Conservation (phyloP, 2,329 filamentous ascomycete genomes). For the Fusarium gaditjirri region DNA sequence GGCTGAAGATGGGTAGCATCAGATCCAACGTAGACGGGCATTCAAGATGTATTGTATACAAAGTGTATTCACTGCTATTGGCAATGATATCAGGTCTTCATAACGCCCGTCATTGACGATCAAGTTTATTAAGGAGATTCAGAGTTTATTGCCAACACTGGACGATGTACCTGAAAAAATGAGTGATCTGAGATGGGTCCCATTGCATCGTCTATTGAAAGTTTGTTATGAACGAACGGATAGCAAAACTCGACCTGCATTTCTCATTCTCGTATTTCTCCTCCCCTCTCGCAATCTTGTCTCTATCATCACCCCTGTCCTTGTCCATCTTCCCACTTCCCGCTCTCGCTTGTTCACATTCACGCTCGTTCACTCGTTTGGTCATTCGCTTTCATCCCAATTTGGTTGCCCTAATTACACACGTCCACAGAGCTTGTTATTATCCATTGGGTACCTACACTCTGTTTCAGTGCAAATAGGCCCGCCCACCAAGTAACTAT, state of each 20-base stretch:
- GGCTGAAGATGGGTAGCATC: neutral
- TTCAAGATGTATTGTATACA: slow-evolving; percentile 7
- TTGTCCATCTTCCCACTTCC: slow-evolving; percentile 13
- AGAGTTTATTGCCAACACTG: neutral
- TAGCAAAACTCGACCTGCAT: slow-evolving; percentile 1
- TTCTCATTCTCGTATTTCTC: slow-evolving; percentile 20
- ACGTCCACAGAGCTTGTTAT: neutral
- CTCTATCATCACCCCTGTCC: slow-evolving; percentile 28
- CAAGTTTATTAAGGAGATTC: neutral
- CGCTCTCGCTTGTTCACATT: neutral
- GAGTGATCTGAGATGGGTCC: neutral
- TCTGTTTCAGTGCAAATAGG: slow-evolving; percentile 20
- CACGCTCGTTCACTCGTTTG: slow-evolving; percentile 6
- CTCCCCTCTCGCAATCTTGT: slow-evolving; percentile 1
- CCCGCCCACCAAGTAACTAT: slow-evolving; percentile 3
- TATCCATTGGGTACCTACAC: slow-evolving; percentile 9
- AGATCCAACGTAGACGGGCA: neutral
- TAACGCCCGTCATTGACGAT: neutral
- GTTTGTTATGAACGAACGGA: slow-evolving; percentile 10
- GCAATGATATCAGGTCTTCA: neutral
- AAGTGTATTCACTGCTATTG: slow-evolving; percentile 4
- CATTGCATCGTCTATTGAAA: slow-evolving; percentile 4
- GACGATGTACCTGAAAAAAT: neutral
- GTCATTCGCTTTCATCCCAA: slow-evolving; percentile 23
- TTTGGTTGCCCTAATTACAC: neutral